A percentile compares a stretch with the other conserved stretches of the same genome.
phyloP scores from a whole-genome alignment of 2,329 filamentous ascomycete genomes.

The Trichoderma cornu-damae region DNA sequence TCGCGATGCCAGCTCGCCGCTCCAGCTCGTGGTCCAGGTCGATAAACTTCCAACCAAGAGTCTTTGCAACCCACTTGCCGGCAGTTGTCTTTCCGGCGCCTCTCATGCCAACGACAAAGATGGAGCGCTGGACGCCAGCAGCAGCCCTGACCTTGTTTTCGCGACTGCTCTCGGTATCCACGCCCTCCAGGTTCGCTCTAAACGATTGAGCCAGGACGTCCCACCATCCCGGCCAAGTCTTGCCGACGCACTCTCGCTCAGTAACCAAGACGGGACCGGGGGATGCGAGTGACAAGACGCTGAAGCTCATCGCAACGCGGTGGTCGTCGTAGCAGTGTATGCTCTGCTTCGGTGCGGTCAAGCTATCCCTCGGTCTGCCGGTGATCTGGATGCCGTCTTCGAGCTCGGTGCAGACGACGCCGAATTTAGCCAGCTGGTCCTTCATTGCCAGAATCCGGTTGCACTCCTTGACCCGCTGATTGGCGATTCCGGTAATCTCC shows the following conservation, averaged over 20 bases:
- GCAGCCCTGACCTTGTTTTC: slow-evolving; percentile 18
- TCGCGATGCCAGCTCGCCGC: slow-evolving; percentile 63
- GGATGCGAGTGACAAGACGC: slow-evolving; percentile 71
- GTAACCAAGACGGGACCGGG: slow-evolving; percentile 69
- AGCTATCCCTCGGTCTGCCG: slow-evolving; percentile 44
- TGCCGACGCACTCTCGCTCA: slow-evolving; percentile 89
- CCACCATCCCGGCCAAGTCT: slow-evolving; percentile 99
- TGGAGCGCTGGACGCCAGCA: slow-evolving; percentile 51
- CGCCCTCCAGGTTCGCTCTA: slow-evolving; percentile 68
- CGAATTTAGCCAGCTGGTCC: slow-evolving; percentile 89
- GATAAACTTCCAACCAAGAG: slow-evolving; percentile 70
- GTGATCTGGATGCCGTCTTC: slow-evolving; percentile 85
- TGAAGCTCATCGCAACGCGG: slow-evolving; percentile 97
- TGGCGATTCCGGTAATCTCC: slow-evolving; percentile 88
- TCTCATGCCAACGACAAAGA: slow-evolving; percentile 96
- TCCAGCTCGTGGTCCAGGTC: slow-evolving; percentile 90
- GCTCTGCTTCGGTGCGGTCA: slow-evolving; percentile 55
- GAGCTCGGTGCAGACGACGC: slow-evolving; percentile 77
- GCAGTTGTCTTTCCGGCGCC: slow-evolving; percentile 95
- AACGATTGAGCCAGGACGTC: slow-evolving; percentile 78
- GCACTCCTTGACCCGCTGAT: slow-evolving; percentile 97
- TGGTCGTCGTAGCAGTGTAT: slow-evolving; percentile 97
- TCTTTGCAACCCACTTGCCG: slow-evolving; percentile 75
- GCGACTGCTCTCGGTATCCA: slow-evolving; percentile 45
- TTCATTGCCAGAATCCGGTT: slow-evolving; percentile 96